phyloP scores from a whole-genome alignment of 1,284 basidiomycete species.

The Puccinia triticina region DNA sequence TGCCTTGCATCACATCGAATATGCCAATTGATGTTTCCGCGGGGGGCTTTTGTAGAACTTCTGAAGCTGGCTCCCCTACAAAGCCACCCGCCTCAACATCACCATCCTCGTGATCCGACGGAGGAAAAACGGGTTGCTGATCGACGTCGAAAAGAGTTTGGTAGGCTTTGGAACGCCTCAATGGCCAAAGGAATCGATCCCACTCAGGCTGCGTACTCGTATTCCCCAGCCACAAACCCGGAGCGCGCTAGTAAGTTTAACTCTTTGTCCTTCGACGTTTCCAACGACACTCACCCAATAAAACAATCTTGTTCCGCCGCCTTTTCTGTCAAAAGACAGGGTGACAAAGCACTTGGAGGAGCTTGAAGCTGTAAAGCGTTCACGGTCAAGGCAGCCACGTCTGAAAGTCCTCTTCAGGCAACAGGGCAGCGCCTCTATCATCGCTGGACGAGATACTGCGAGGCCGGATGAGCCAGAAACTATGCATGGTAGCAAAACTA shows the following conservation, averaged over 20 bases:
- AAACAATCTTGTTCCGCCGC: background rate
- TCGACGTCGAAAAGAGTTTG: background rate
- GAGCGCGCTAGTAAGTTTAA: background rate
- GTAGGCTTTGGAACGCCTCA: background rate
- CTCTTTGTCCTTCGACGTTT: background rate
- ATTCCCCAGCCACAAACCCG: background rate
- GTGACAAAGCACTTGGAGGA: background rate
- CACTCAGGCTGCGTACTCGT: background rate
- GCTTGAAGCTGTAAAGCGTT: background rate
- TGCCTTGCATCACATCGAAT: background rate
- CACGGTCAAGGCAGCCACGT: background rate
- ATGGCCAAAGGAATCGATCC: background rate
- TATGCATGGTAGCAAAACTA: background rate
- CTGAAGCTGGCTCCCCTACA: background rate
- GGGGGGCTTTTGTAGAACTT: background rate
- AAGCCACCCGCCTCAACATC: background rate
- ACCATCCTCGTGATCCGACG: background rate
- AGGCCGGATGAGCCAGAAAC: background rate
- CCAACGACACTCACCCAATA: background rate
- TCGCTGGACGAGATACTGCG: background rate
- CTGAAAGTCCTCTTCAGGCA: background rate
- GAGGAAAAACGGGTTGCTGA: background rate
- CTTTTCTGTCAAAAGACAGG: background rate
- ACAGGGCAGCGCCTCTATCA: background rate
- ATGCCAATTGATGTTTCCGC: background rate